Base-by-base conservation (phyloP, 1,284 basidiomycete genomes). In the Boletus mariae region DNA sequence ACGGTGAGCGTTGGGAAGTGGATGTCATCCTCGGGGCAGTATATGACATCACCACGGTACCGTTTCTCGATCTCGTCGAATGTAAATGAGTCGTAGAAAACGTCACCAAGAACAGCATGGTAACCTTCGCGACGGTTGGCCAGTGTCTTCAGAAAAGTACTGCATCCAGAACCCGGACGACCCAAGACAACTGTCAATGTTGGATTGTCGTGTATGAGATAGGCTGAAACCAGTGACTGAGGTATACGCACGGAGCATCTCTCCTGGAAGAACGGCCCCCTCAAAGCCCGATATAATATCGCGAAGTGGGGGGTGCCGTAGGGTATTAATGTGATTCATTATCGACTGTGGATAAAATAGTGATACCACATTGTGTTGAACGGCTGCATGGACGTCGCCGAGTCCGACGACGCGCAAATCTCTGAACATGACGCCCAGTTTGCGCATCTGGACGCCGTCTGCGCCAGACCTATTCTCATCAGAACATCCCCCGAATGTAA, bases 1-100 rank as follows among this genome's bases (percentile, higher is more conserved):
- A 91, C 87, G 0, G 84, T 89, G 47, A 92, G 75, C 0, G 84
- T 84, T 1, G 88, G 82, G 59, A 89, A 87, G 64, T 90, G 90
- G 1, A 84, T 71, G 60, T 92, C 90, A 58, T 84, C 82, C 65
- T 87, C 85, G 0, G 83, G 82, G 53, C 76, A 83, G 64, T 86
- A 88, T 50, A 79, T 74, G 4, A 84, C 78, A 58, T 87, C 85
- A 11, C 85, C 85, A 4, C 84, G 81, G 65, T 79, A 84, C 56
- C 76, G 76, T 43, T 77, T 72, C 17, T 68, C 53, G 41, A 87
- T 71, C 38, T 83, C 70, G 3, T 74, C 62, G 0, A 80, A 73
- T 0, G 76, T 66, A 55, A 90, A 76, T 0, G 83, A 81, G 61
- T 86, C 84, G 61, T 90, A 92, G 53, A 77, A 71, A 2, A 90